Percentiles rank a stretch among this genome's conserved stretches.
phyloP scores from a whole-genome alignment of 495 filamentous ascomycete genomes.

The Podospora pseudopauciseta region DNA sequence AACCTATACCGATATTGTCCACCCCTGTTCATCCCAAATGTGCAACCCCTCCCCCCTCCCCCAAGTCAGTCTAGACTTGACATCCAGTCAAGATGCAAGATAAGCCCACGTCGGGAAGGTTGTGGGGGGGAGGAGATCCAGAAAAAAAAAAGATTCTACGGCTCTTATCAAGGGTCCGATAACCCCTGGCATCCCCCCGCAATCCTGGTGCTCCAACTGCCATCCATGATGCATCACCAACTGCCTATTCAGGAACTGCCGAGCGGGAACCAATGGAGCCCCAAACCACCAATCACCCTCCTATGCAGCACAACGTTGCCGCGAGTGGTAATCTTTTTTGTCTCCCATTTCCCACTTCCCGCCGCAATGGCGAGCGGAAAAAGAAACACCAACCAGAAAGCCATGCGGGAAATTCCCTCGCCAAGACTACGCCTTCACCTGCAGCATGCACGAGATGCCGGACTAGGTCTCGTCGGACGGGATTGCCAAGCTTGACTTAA shows the following conservation, averaged over 20 bases:
- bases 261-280: conserved; percentile 7
- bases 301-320: conserved; percentile 12
- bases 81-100: conserved; percentile 15
- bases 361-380: neutral
- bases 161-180: conserved; percentile 13
- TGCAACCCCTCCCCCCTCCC: neutral
- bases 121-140: neutral
- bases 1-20: neutral
- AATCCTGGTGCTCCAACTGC: neutral
- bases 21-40: no score
- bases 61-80: neutral
- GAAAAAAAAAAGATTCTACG: neutral
- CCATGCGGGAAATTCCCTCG: conserved; percentile 1
- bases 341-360: neutral
- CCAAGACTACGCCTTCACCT: conserved; percentile 1
- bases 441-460: neutral
- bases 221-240: conserved; percentile 11
- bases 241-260: conserved; percentile 23
- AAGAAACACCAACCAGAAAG: neutral
- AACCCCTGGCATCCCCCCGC: neutral
- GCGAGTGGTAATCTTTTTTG: neutral
- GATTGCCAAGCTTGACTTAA: neutral
- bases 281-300: conserved; percentile 16
- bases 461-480: neutral
- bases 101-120: conserved; percentile 20